Evolutionary conservation across 768 basidiomycete species (phyloP), one percentile per base, ranked within the genome.

Genomic region (Lactifluus hygrophoroides): DNA sequence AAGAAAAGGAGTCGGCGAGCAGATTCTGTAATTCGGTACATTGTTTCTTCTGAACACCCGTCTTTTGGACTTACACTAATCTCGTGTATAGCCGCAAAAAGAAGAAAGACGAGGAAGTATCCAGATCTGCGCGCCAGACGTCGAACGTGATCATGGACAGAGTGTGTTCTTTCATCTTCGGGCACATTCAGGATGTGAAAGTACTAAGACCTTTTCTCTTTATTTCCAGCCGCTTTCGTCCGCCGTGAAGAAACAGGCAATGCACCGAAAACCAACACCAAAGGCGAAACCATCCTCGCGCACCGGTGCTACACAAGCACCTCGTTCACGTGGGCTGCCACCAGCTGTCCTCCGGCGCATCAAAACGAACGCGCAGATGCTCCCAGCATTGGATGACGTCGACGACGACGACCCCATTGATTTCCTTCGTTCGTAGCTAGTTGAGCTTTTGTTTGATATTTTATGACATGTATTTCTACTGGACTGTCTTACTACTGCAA

Each of bases 391-490:
- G 9, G 19, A 45, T 14, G 56, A 51, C 5, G 13, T 49, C 27
- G 58, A 60, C 21, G 58, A 55, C 14, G 58, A 60, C 48, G 58
- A 60, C 45, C 58, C 54, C 23, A 60, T 60, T 27, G 48, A 60
- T 47, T 60, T 60, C 28, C 54, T 60, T 50, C 54, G 58, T 3
- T 60, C 14, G 5, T 55, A 23, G 42, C 13, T 14, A n/a, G n/a
- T 37, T 3, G 16, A n/a, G 8, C 30, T 28, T 9, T 37, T 46
- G 44, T 54, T 13, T n/a, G n/a, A n/a, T n/a, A n/a, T n/a, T n/a
- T n/a, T n/a, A n/a, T n/a, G n/a, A n/a, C n/a, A n/a, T n/a, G n/a
- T n/a, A n/a, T n/a, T n/a, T 37, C 6, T 40, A 21, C 38, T 27
- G 4, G 49, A 25, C 9, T 40, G 19, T 53, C 45, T 40, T 42